These are phyloP conservation scores for Scleroderma bovista DNA, from an alignment of 768 basidiomycete genomes.

Conservation along the genomic window DNA sequence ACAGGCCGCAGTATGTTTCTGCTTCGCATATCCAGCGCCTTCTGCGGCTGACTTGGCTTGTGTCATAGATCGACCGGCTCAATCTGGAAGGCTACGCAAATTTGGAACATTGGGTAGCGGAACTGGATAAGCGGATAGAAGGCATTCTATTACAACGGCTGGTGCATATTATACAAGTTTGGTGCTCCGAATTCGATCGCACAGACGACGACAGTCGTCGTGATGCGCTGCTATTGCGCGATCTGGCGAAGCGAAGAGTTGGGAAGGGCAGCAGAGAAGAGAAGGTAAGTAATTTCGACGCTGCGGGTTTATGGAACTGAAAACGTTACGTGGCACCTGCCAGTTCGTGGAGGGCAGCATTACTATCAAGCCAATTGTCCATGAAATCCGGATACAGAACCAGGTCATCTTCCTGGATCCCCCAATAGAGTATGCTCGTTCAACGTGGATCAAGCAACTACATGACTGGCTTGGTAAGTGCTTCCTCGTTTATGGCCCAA, in stretches of 20 bases:
- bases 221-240: conserved; percentile 45
- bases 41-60: neutral
- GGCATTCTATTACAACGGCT: conserved; percentile 71
- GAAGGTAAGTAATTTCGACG: conserved; percentile 44
- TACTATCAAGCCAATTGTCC: conserved; percentile 79
- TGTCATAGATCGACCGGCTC: conserved; percentile 75
- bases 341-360: conserved; percentile 72
- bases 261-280: conserved; percentile 76
- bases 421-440: conserved; percentile 90
- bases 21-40: neutral
- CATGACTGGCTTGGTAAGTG: conserved; percentile 82
- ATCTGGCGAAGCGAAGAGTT: conserved; percentile 56
- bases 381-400: conserved; percentile 97
- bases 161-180: conserved; percentile 71
- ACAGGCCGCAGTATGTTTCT: conserved; percentile 67
- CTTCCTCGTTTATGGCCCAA: neutral
- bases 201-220: conserved; percentile 64
- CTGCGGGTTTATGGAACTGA: neutral
- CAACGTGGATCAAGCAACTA: conserved; percentile 83
- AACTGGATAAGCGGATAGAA: conserved; percentile 81
- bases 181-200: conserved; percentile 84
- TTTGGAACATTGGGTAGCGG: conserved; percentile 86
- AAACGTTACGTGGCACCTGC: neutral
- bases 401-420: conserved; percentile 99
- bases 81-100: conserved; percentile 96